phyloP scores from a whole-genome alignment of 2,329 filamentous ascomycete genomes.

The Cladophialophora yegresii region DNA sequence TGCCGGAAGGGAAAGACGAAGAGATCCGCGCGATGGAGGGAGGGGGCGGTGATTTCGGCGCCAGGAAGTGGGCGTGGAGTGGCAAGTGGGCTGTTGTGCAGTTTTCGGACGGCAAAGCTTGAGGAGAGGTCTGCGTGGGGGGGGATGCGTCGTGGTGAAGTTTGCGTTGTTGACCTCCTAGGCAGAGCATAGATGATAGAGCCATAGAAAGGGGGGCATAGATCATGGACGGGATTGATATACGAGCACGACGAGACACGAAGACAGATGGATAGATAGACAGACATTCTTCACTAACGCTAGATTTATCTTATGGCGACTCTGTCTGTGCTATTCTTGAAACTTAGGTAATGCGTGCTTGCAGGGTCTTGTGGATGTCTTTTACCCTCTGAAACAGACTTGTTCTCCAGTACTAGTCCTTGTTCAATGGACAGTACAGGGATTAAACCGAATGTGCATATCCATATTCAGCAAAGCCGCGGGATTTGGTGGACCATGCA shows the following conservation, averaged over 20 bases:
- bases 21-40: conserved; percentile 67
- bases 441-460: too few relatives aligned
- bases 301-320: too few relatives aligned
- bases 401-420: too few relatives aligned
- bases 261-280: neutral
- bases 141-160: neutral
- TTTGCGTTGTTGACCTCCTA: neutral
- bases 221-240: neutral
- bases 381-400: too few relatives aligned
- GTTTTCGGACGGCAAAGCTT: conserved; percentile 68
- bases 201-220: neutral
- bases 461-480: too few relatives aligned
- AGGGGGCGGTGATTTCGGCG: conserved; percentile 68
- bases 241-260: neutral
- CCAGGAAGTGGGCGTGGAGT: conserved; percentile 88
- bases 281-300: too few relatives aligned
- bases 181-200: neutral
- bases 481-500: too few relatives aligned
- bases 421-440: too few relatives aligned
- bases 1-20: conserved; percentile 81
- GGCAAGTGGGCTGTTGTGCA: conserved; percentile 97
- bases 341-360: neutral
- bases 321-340: neutral
- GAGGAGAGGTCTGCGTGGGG: neutral
- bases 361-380: too few relatives aligned